phyloP scores from a whole-genome alignment of 768 basidiomycete species.

The Pulveroboletus sp. region DNA sequence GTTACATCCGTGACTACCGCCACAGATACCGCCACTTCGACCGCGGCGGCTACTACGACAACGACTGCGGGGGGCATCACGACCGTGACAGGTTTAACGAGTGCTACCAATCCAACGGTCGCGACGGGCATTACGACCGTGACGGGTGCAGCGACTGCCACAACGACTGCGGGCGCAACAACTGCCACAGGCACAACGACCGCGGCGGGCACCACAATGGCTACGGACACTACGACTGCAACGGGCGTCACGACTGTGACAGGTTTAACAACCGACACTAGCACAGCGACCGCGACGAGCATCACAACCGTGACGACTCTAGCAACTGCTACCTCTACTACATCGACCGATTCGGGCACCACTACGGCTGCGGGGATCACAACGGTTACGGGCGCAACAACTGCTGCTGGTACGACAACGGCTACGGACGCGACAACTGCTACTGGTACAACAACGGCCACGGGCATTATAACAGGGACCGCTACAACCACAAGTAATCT shows the following conservation, averaged over 20 bases:
- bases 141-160: background rate
- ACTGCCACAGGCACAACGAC: background rate
- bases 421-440: background rate
- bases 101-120: background rate
- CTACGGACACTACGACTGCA: background rate
- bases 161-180: background rate
- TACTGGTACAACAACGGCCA: background rate
- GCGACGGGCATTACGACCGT: background rate
- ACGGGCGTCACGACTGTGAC: background rate
- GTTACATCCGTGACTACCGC: too few relatives aligned
- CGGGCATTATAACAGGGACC: background rate
- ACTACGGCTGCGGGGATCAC: background rate
- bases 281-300: too few relatives aligned
- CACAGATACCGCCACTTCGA: background rate
- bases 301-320: background rate
- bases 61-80: background rate
- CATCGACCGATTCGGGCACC: too few relatives aligned
- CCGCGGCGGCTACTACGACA: background rate
- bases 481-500: background rate
- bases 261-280: background rate
- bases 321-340: background rate
- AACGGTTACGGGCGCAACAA: background rate
- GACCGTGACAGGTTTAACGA: background rate
- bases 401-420: background rate
- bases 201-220: background rate